These are phyloP conservation scores for Colletotrichum cereale DNA, from an alignment of 2,329 filamentous ascomycete species.

Conservation along the genomic window DNA sequence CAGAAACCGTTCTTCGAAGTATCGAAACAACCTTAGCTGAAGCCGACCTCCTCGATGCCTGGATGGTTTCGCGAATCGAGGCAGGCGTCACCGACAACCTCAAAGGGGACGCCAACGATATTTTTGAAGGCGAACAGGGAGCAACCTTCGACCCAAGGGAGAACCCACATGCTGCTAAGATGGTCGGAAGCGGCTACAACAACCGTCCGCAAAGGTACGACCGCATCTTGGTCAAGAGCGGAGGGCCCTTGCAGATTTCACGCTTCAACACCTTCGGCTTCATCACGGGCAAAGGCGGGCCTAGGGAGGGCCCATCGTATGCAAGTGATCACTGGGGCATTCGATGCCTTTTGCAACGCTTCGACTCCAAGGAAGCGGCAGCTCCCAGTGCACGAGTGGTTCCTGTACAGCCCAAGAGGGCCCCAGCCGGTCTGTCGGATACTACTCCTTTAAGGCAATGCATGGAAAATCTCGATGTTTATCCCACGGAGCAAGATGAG, in stretches of 20 bases:
- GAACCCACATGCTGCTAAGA: conserved; percentile 67
- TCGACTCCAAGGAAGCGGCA: background rate
- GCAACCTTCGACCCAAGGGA: conserved; percentile 72
- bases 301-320: conserved; percentile 42
- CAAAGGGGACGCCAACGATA: conserved; percentile 47
- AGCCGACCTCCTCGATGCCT: conserved; percentile 64
- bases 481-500: conserved; percentile 62
- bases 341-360: conserved; percentile 54
- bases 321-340: conserved; percentile 73
- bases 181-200: conserved; percentile 60
- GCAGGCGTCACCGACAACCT: conserved; percentile 54
- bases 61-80: conserved; percentile 60
- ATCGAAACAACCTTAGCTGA: conserved; percentile 62
- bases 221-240: conserved; percentile 67
- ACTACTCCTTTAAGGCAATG: conserved; percentile 52
- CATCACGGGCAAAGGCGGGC: conserved; percentile 44
- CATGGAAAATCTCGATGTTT: conserved; percentile 53
- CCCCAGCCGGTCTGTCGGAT: conserved; percentile 48
- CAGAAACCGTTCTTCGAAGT: conserved; percentile 55
- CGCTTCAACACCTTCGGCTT: conserved; percentile 71
- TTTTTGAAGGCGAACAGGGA: conserved; percentile 71
- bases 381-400: conserved; percentile 42
- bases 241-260: conserved; percentile 53
- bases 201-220: conserved; percentile 75
- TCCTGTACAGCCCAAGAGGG: conserved; percentile 50